Evolutionary conservation across 495 filamentous ascomycete genomes (phyloP), one percentile per base, ranked within the genome.

Genomic region (Hypoxylon fragiforme): DNA sequence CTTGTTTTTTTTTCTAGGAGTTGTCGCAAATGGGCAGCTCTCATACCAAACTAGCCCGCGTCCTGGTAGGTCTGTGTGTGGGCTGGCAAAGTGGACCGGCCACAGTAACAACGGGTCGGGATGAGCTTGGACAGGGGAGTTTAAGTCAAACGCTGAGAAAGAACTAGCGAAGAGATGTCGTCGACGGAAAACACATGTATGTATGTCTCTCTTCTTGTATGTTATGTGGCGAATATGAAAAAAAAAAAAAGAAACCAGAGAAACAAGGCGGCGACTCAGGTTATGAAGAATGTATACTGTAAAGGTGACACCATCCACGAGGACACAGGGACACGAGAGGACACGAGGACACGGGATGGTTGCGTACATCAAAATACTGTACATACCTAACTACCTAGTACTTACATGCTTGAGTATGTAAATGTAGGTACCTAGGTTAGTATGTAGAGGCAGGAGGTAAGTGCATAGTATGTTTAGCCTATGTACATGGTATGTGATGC

Each of bases 291-390:
- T 31, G 24, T 44, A 42, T 28, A 4, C 24, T 32, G 24, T 44
- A 43, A 38, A 46, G 13, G 34, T 34, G 39, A 43, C 24, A 45
- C 52, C 32, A 28, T 28, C 24, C 24, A 28, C 24, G 24, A 28
- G 24, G 24, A 28, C 9, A 28, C 9, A 9, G 9, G 9, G 24
- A 9, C 24, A 28, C 24, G 24, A 28, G 24, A 28, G 24, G 15
- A 54, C 53, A 58, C 48, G 54, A 62, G 47, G 59, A 57, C 53
- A 53, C 49, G 54, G 52, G 53, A 49, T 54, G 48, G 59, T 54
- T 62, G 53, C 59, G 40, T 57, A 51, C 52, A 45, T 49, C n/a
- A n/a, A n/a, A n/a, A n/a, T n/a, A n/a, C n/a, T n/a, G n/a, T n/a
- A n/a, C n/a, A n/a, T n/a, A n/a, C n/a, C n/a, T n/a, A n/a, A n/a